A percentile compares a stretch with the other conserved stretches of the same genome.
Evolutionary conservation across 495 filamentous ascomycete genomes (phyloP).

Genomic region (Massariosphaeria phaeospora): DNA sequence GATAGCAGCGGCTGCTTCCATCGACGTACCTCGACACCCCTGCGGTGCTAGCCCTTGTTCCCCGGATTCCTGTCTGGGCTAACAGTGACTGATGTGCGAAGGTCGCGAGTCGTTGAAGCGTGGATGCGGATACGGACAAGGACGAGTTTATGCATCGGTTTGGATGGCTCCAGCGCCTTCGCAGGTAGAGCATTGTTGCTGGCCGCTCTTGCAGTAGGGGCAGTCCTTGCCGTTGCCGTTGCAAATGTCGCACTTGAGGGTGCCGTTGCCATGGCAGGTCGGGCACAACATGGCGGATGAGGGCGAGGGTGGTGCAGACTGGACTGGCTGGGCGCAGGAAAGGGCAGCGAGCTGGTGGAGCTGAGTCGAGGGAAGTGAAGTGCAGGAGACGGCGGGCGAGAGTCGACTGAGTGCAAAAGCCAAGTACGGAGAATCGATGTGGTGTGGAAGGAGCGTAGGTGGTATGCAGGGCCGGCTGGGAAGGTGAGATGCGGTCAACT

Average conservation of each 20-base stretch:
- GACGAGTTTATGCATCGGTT: no score
- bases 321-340: neutral
- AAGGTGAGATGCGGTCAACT: neutral
- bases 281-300: constrained; percentile 19
- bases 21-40: no score
- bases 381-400: neutral
- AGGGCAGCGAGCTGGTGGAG: neutral
- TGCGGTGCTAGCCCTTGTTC: no score
- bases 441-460: constrained; percentile 2
- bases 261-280: constrained; percentile 21
- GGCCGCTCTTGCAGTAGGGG: constrained; percentile 16
- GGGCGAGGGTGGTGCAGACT: neutral
- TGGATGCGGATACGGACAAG: no score
- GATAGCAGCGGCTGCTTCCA: no score
- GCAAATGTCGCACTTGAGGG: constrained; percentile 24
- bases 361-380: neutral
- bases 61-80: no score
- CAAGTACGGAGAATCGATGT: neutral
- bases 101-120: no score
- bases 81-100: no score
- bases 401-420: neutral
- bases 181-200: constrained; percentile 9
- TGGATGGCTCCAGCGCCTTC: constrained; percentile 18
- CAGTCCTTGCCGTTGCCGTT: constrained; percentile 10
- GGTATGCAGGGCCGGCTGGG: neutral